A percentile compares a stretch with the other conserved stretches of the same genome.
phyloP scores from a whole-genome alignment of 192 early-diverging fungal species.

The Backusella psychrophila region DNA sequence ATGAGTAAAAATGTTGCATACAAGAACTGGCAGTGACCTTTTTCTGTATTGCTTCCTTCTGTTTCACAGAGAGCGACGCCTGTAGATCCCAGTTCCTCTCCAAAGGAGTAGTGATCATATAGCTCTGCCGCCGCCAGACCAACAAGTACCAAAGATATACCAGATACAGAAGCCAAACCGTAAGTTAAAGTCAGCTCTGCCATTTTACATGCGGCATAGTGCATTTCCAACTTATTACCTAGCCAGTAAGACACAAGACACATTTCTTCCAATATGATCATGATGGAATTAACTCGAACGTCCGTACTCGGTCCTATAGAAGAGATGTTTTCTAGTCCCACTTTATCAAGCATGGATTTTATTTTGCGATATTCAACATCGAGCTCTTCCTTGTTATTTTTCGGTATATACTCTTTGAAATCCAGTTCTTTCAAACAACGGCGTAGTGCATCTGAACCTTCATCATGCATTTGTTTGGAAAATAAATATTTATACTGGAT shows the following conservation, averaged over 20 bases:
- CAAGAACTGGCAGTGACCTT: constrained; percentile 17
- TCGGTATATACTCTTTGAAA: background rate
- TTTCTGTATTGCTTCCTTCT: constrained; percentile 14
- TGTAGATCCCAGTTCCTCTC: constrained; percentile 22
- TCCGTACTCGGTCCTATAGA: background rate
- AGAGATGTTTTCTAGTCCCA: constrained; percentile 9
- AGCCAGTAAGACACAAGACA: constrained; percentile 29
- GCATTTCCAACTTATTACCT: constrained; percentile 25
- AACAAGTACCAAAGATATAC: constrained; percentile 23
- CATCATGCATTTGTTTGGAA: constrained; percentile 22
- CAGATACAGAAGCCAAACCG: constrained; percentile 19
- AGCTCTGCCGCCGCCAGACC: constrained; percentile 17
- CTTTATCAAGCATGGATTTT: constrained; percentile 4
- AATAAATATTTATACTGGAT: constrained; percentile 23
- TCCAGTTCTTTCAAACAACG: constrained; percentile 22
- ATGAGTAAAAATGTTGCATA: constrained; percentile 21
- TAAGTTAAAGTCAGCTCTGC: constrained; percentile 11
- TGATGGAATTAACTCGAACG: constrained; percentile 3
- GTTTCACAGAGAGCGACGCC: constrained; percentile 24
- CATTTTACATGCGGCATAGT: constrained; percentile 20
- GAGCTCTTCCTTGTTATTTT: background rate
- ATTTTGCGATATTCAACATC: constrained; percentile 2
- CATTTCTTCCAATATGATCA: constrained; percentile 32
- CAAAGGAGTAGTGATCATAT: constrained; percentile 20
- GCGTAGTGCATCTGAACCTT: constrained; percentile 10